Base-by-base conservation (phyloP, 768 basidiomycete species). In the Hygrophoropsis aurantiaca region DNA sequence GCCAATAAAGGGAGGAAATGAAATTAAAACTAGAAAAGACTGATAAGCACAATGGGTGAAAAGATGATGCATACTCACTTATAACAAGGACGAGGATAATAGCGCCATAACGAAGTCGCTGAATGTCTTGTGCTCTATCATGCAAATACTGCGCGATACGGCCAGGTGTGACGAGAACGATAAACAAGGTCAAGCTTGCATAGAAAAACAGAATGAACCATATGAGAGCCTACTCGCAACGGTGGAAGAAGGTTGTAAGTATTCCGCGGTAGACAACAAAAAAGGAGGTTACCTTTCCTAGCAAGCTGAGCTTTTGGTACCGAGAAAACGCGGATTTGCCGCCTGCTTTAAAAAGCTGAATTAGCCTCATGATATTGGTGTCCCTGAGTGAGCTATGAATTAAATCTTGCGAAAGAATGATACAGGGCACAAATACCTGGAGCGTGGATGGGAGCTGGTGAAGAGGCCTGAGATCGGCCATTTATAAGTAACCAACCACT, bases 111-210 rank as follows among this genome's bases (percentile, higher is more conserved):
- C 65, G 74, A 51, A 75, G 73, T 49, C 73, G 73, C 42, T 82
- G 81, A 50, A 90, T 72, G 54, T 72, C 68, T 55, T 79, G 80
- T 11, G 85, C 81, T 42, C 75, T 64, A 64, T 91, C 81, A 68
- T 91, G 90, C 49, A 84, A 63, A 46, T 71, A 77, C 68, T 91
- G 89, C 2, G 79, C 80, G 38, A 90, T 82, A 44, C 77, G 76
- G 49, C 75, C 74, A 11, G 88, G 87, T 7, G 81, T 81, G 37
- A 85, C 66, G 36, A 83, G 40, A 37, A 80, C 50, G 46, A 79
- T 66, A 48, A 81, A 67, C 16, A 60, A 53, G 19, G 61, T 69
- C 52, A 76, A 45, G 53, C 55, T 68, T 19, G 72, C 68, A 58
- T 90, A 82, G 62, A 88, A 84, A 25, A 80, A 52, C 5, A 76